Conservation (phyloP, 164 flowering plant species). For the Protea cynaroides region DNA sequence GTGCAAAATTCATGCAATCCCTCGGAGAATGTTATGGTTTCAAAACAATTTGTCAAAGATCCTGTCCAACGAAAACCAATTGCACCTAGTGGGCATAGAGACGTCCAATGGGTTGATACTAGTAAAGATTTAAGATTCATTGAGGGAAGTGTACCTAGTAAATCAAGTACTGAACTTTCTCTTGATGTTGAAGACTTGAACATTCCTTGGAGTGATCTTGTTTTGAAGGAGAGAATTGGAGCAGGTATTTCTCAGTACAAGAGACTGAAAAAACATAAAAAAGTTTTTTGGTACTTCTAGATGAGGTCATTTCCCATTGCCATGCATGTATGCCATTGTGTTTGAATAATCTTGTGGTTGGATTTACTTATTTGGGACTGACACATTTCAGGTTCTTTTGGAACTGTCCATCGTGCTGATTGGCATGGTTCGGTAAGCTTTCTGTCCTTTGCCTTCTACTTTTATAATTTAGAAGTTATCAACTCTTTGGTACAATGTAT, state of each 20-base stretch:
- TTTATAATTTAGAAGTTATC: no score
- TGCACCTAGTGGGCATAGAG: conserved; percentile 14
- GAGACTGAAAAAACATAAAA: no score
- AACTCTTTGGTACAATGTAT: no score
- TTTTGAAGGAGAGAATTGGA: conserved; percentile 80
- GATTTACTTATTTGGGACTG: conserved; percentile 1
- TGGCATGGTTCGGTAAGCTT: conserved; percentile 95
- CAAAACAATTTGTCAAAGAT: conserved; percentile 10
- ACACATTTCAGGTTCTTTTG: conserved; percentile 86
- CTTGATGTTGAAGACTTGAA: conserved; percentile 71
- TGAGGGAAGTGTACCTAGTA: conserved; percentile 31
- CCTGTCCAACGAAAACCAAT: conserved; percentile 25
- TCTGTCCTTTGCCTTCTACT: neutral
- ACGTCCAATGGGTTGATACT: no score
- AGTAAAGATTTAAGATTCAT: conserved; percentile 15
- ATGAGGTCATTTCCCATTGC: neutral
- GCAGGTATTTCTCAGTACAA: conserved; percentile 45
- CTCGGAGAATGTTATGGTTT: conserved; percentile 19
- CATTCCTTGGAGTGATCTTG: conserved; percentile 93
- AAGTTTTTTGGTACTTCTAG: neutral
- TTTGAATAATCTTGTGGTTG: neutral
- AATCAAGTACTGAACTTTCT: conserved; percentile 32
- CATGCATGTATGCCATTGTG: neutral
- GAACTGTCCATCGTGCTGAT: conserved; percentile 98
- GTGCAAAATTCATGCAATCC: conserved; percentile 20